phyloP scores from a whole-genome alignment of 2,329 filamentous ascomycete species.

The Nigrograna mackinnonii region DNA sequence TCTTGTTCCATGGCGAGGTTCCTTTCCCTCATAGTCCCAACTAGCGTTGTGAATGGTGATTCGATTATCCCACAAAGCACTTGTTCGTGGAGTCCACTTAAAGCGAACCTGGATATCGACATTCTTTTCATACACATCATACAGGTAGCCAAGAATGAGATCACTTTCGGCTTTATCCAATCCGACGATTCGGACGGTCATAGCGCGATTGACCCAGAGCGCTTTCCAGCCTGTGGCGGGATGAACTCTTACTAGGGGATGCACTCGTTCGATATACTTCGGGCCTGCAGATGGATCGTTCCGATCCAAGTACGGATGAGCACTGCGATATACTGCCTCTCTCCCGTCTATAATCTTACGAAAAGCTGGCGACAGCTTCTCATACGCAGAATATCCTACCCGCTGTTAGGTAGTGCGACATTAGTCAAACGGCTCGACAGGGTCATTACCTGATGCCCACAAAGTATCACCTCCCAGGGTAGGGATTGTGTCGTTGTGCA shows the following conservation, averaged over 20 bases:
- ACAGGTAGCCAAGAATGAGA: constrained; percentile 67
- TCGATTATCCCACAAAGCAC: constrained; percentile 73
- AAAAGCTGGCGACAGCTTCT: constrained; percentile 72
- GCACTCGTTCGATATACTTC: constrained; percentile 67
- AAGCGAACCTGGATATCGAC: constrained; percentile 74
- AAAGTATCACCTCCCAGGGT: constrained; percentile 70
- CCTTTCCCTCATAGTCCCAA: constrained; percentile 71
- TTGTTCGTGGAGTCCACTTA: constrained; percentile 69
- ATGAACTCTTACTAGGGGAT: constrained; percentile 71
- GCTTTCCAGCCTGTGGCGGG: constrained; percentile 76
- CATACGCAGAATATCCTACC: constrained; percentile 69
- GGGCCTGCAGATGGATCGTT: constrained; percentile 64
- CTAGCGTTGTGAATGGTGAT: constrained; percentile 76
- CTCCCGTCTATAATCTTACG: constrained; percentile 71
- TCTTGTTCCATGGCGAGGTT: constrained; percentile 72
- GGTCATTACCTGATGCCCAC: constrained; percentile 59
- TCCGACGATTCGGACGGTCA: constrained; percentile 71
- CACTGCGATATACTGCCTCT: constrained; percentile 66
- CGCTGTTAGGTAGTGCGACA: neutral
- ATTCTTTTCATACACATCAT: constrained; percentile 69
- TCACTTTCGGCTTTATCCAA: constrained; percentile 72
- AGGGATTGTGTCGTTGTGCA: constrained; percentile 71
- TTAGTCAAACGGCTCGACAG: constrained; percentile 1
- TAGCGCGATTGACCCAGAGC: constrained; percentile 71
- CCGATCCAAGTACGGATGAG: constrained; percentile 70